phyloP scores from a whole-genome alignment of 495 filamentous ascomycete species.

The Talaromyces wortmannii region DNA sequence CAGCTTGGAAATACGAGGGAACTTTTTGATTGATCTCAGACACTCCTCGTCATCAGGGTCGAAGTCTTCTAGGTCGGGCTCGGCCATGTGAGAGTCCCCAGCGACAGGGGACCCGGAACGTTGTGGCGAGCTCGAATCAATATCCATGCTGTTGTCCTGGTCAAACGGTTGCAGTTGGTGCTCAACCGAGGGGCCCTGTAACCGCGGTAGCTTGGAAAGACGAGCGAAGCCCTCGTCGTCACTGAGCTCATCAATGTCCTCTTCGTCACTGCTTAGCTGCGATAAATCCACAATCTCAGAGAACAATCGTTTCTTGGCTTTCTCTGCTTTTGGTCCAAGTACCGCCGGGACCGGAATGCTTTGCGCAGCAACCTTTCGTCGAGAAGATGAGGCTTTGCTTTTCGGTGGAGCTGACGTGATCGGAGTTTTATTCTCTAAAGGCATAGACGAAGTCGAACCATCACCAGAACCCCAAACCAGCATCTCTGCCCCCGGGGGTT shows the following conservation, averaged over 20 bases:
- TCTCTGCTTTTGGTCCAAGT: constrained; percentile 12
- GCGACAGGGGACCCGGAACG: background rate
- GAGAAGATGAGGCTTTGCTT: background rate
- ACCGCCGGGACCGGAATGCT: background rate
- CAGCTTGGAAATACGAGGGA: constrained; percentile 27
- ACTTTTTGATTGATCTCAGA: constrained; percentile 8
- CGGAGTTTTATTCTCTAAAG: background rate
- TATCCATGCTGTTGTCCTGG: constrained; percentile 1
- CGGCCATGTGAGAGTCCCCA: background rate
- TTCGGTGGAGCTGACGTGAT: background rate
- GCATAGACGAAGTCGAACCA: background rate
- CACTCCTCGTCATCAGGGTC: constrained; percentile 16
- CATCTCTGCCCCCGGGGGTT: background rate
- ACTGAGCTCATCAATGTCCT: constrained; percentile 5
- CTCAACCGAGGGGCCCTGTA: background rate
- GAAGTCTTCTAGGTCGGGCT: constrained; percentile 8
- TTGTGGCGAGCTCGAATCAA: constrained; percentile 1
- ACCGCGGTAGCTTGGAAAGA: background rate
- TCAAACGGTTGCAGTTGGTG: background rate
- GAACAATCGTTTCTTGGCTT: constrained; percentile 38
- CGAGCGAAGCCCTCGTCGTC: background rate
- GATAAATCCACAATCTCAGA: constrained; percentile 44
- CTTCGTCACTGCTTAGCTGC: constrained; percentile 31
- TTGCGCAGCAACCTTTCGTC: background rate
- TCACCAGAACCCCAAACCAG: background rate